Conservation (phyloP, 139 green algal genomes). For the Auxenochlorella pyrenoidosa region DNA sequence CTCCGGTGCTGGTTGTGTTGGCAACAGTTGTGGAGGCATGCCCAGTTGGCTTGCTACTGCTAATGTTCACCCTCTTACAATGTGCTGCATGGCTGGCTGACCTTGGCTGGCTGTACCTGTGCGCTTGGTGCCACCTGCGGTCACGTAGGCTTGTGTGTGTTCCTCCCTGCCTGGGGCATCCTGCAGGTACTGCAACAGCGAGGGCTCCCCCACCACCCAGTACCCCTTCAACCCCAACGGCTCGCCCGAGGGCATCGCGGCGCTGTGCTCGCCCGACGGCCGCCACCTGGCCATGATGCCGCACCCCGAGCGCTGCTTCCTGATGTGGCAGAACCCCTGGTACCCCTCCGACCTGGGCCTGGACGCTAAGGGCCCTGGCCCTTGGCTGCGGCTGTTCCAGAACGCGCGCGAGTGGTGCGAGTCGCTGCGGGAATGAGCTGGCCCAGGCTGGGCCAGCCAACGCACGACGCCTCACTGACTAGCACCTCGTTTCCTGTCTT, state of each 20-base stretch:
- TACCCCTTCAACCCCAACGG: slow-evolving; percentile 99
- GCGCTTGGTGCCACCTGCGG: not conserved
- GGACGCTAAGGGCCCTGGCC: slow-evolving; percentile 77
- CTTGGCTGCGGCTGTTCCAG: slow-evolving; percentile 98
- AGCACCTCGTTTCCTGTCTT: too few relatives aligned
- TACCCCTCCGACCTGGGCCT: slow-evolving; percentile 25
- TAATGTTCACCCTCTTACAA: too few relatives aligned
- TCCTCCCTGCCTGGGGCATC: too few relatives aligned
- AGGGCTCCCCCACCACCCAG: slow-evolving; percentile 73
- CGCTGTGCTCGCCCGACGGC: slow-evolving; percentile 89
- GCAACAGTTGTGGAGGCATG: too few relatives aligned
- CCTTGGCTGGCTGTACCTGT: not conserved
- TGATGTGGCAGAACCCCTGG: slow-evolving; percentile 95
- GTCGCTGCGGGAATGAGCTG: slow-evolving; percentile 7
- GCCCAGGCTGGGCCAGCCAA: not conserved
- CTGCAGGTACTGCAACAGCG: slow-evolving; percentile 81
- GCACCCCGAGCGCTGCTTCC: slow-evolving; percentile 96
- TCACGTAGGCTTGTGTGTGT: not conserved
- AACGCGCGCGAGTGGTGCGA: slow-evolving; percentile 90
- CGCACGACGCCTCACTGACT: not conserved
- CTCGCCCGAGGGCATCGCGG: slow-evolving; percentile 93
- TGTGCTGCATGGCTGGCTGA: too few relatives aligned
- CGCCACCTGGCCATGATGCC: slow-evolving; percentile 99
- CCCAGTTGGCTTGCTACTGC: too few relatives aligned
- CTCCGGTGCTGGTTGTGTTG: slow-evolving; percentile 6